Conservation (phyloP, 129 eudicot genomes). For the Flaveria linearis region DNA sequence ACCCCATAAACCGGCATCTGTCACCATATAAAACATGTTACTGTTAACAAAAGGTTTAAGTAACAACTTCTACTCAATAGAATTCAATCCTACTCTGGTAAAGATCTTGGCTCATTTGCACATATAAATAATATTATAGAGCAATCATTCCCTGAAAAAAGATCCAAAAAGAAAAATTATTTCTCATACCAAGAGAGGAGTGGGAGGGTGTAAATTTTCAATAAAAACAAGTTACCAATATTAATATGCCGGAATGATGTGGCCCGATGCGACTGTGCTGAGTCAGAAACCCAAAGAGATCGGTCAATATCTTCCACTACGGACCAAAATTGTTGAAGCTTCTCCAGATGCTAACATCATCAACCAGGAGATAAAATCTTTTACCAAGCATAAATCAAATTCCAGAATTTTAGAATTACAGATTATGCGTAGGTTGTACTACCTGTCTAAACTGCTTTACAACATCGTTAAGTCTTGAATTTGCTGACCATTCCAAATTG, state of each 20-base stretch:
- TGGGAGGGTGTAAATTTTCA: background rate
- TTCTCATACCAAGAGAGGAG: slow-evolving; percentile 14
- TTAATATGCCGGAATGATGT: slow-evolving; percentile 58
- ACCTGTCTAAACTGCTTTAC: slow-evolving; percentile 72
- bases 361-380: slow-evolving; percentile 29
- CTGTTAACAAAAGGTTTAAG: slow-evolving; percentile 9
- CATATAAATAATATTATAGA: slow-evolving; percentile 47
- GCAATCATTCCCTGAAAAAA: slow-evolving; percentile 67
- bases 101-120: slow-evolving; percentile 54
- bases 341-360: slow-evolving; percentile 65
- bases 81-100: slow-evolving; percentile 63
- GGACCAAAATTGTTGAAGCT: slow-evolving; percentile 77
- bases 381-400: background rate
- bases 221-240: slow-evolving; percentile 42
- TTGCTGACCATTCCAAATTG: slow-evolving; percentile 56
- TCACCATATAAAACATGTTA: slow-evolving; percentile 18
- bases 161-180: slow-evolving; percentile 10
- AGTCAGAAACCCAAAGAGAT: slow-evolving; percentile 54
- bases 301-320: slow-evolving; percentile 62
- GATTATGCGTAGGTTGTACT: slow-evolving; percentile 34
- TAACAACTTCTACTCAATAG: background rate
- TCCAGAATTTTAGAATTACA: background rate
- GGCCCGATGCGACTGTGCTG: slow-evolving; percentile 51
- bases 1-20: slow-evolving; percentile 83
- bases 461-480: slow-evolving; percentile 64